Evolutionary conservation across 1,139 yeast genomes (phyloP).

Genomic region (Taphrina confusa): DNA sequence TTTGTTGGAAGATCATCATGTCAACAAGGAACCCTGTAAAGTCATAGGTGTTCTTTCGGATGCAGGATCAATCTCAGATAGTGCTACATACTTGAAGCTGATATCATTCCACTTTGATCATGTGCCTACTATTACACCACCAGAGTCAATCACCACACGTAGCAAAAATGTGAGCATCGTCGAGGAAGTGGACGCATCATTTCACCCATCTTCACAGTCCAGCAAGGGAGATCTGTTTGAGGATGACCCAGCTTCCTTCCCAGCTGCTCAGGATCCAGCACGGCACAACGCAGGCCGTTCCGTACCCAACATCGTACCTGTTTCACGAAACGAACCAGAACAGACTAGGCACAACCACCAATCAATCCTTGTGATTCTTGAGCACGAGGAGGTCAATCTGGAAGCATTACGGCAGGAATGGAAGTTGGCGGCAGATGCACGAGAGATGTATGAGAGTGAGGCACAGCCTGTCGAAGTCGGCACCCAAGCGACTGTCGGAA

Average conservation of each 20-base stretch:
- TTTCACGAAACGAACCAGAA: background rate
- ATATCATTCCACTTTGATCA: conserved; percentile 18
- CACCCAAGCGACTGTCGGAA: conserved; percentile 9
- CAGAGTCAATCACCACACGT: too few species aligned
- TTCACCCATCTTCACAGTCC: background rate
- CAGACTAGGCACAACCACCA: background rate
- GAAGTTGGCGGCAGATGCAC: background rate
- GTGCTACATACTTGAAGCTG: background rate
- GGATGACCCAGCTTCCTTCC: background rate
- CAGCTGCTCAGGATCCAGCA: background rate
- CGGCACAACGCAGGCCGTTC: background rate
- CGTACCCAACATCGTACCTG: background rate
- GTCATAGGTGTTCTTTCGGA: background rate
- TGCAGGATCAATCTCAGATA: background rate
- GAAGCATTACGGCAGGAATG: background rate
- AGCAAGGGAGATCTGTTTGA: background rate
- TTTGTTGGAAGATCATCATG: conserved; percentile 8
- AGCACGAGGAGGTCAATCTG: background rate
- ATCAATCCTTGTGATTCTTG: background rate
- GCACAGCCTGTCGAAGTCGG: background rate
- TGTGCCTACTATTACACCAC: background rate
- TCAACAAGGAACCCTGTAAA: conserved; percentile 1
- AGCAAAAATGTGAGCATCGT: background rate
- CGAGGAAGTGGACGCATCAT: conserved; percentile 3
- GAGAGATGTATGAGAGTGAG: conserved; percentile 5